A percentile compares a stretch with the other conserved stretches of the same genome.
Conservation (phyloP, 108 stramenopile genomes). For the Fistulifera pelliculosa region DNA sequence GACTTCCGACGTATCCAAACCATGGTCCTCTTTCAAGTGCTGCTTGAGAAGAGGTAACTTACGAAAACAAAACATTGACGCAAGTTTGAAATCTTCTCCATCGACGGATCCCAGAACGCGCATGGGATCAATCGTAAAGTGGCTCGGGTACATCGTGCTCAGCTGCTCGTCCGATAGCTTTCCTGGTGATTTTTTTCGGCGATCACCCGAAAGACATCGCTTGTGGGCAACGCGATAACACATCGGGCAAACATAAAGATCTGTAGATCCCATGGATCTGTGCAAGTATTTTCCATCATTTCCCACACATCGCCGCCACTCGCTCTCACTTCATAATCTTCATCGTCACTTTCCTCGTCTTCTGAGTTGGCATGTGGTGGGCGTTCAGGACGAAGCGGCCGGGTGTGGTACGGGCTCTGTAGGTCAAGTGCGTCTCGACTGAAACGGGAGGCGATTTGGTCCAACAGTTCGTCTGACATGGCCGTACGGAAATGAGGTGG, state of each 20-base stretch:
- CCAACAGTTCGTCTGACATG: conserved; percentile 68
- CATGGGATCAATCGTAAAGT: conserved; percentile 42
- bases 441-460: conserved; percentile 75
- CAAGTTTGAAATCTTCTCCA: conserved; percentile 41
- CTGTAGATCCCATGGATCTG: conserved; percentile 52
- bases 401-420: conserved; percentile 37
- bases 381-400: background rate
- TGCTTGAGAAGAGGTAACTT: conserved; percentile 46
- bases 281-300: conserved; percentile 42
- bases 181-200: conserved; percentile 1
- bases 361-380: background rate
- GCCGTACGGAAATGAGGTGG: conserved; percentile 74
- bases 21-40: conserved; percentile 54
- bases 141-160: conserved; percentile 1
- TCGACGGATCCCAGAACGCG: conserved; percentile 52
- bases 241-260: conserved; percentile 69
- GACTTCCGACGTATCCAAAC: conserved; percentile 35
- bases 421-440: conserved; percentile 54
- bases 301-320: conserved; percentile 27
- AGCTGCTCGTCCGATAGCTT: background rate
- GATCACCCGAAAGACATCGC: background rate
- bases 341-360: conserved; percentile 13
- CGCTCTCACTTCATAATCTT: background rate
- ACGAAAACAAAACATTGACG: conserved; percentile 56
- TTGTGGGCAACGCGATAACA: conserved; percentile 61